A percentile compares a stretch with the other conserved stretches of the same genome.
Evolutionary conservation across 352 stramenopile genomes (phyloP).

Genomic region (Peronospora destructor): DNA sequence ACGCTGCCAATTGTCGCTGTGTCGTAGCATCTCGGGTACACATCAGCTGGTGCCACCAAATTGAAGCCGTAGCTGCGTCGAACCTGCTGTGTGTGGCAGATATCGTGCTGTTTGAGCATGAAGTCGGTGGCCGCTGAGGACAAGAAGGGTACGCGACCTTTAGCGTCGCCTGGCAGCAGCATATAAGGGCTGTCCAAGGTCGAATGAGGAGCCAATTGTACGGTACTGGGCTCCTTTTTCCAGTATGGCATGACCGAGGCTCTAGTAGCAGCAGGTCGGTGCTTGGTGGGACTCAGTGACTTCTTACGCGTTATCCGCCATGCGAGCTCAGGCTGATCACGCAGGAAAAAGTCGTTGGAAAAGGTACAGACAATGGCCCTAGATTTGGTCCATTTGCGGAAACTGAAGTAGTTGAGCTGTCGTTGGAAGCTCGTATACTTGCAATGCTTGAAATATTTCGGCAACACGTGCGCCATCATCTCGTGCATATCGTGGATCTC

Average conservation of each 20-base stretch:
- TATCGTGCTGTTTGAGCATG: slow-evolving; percentile 35
- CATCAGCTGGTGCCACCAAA: slow-evolving; percentile 8
- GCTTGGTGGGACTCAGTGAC: slow-evolving; percentile 26
- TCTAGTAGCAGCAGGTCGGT: neutral
- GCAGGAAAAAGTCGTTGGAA: slow-evolving; percentile 67
- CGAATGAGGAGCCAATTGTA: slow-evolving; percentile 8
- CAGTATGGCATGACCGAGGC: slow-evolving; percentile 22
- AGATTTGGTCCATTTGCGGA: slow-evolving; percentile 83
- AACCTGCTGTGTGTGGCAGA: slow-evolving; percentile 10
- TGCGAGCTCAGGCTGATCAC: slow-evolving; percentile 55
- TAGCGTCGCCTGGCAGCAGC: slow-evolving; percentile 10
- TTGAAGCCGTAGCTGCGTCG: slow-evolving; percentile 20
- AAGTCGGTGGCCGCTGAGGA: slow-evolving; percentile 19
- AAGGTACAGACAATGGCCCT: slow-evolving; percentile 84
- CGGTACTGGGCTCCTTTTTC: slow-evolving; percentile 7
- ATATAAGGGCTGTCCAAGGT: slow-evolving; percentile 9
- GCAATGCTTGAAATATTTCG: slow-evolving; percentile 91
- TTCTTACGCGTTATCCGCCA: slow-evolving; percentile 69
- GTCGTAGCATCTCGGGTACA: slow-evolving; percentile 15
- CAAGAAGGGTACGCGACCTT: slow-evolving; percentile 20
- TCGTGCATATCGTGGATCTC: slow-evolving; percentile 73
- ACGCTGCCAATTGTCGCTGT: neutral
- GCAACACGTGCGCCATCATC: slow-evolving; percentile 81
- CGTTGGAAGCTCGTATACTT: slow-evolving; percentile 90
- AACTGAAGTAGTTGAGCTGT: slow-evolving; percentile 92